These are phyloP conservation scores for Scheffersomyces segobiensis DNA, from an alignment of 1,139 yeast genomes.

Conservation along the genomic window DNA sequence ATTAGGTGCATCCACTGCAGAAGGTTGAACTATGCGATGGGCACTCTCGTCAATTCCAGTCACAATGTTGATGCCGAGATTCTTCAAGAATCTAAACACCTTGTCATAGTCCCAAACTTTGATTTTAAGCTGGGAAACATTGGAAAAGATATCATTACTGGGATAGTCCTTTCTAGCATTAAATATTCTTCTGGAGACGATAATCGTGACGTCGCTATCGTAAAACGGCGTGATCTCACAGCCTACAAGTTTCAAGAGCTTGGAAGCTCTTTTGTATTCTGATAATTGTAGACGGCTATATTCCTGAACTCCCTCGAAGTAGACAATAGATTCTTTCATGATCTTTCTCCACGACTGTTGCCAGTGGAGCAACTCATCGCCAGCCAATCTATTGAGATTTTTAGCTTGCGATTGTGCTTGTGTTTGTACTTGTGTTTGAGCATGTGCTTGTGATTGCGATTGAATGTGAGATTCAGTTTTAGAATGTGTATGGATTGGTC, in stretches of 20 bases:
- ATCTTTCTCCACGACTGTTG: constrained; percentile 78
- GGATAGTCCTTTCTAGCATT: constrained; percentile 24
- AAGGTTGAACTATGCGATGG: constrained; percentile 2
- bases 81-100: constrained; percentile 74
- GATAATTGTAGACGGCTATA: constrained; percentile 41
- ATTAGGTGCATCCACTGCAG: constrained; percentile 16
- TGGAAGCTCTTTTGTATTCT: constrained; percentile 55
- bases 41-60: constrained; percentile 16
- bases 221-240: constrained; percentile 73
- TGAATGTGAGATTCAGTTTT: background rate
- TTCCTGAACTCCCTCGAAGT: constrained; percentile 67
- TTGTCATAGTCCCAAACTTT: constrained; percentile 91
- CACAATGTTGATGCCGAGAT: constrained; percentile 52
- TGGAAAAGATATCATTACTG: constrained; percentile 63
- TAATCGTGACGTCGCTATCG: constrained; percentile 77
- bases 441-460: background rate
- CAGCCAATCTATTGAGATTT: constrained; percentile 33
- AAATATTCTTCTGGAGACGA: constrained; percentile 59
- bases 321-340: constrained; percentile 72
- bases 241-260: constrained; percentile 58
- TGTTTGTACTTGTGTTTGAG: background rate
- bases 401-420: constrained; percentile 5
- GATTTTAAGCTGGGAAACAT: constrained; percentile 60
- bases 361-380: constrained; percentile 69
- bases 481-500: background rate